phyloP scores from a whole-genome alignment of 179 eudicot species.

The Spergularia azorica region DNA sequence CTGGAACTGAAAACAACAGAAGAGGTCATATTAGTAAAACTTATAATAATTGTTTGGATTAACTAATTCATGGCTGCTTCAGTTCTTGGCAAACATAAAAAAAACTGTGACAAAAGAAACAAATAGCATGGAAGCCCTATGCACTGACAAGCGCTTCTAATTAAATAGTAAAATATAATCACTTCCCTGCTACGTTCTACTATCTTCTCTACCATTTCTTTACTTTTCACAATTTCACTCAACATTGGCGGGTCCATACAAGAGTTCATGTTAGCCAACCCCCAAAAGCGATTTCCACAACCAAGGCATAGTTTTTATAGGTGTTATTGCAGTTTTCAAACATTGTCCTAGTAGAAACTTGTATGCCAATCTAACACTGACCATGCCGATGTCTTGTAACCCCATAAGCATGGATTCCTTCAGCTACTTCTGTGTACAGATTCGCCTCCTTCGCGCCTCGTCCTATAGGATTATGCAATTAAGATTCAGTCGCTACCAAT shows the following conservation, averaged over 20 bases:
- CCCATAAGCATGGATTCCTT: conserved; percentile 94
- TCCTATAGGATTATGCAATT: conserved; percentile 45
- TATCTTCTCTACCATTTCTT: too few species aligned
- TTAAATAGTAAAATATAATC: too few species aligned
- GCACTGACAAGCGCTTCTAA: not conserved
- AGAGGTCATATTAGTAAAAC: conserved; percentile 8
- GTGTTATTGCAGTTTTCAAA: too few species aligned
- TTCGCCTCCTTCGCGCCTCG: conserved; percentile 96
- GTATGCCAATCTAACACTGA: conserved; percentile 34
- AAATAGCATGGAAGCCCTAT: not conserved
- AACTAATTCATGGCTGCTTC: not conserved
- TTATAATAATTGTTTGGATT: not conserved
- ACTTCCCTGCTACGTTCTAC: too few species aligned
- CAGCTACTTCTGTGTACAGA: conserved; percentile 89
- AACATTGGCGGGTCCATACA: too few species aligned
- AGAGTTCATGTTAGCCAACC: too few species aligned
- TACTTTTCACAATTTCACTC: too few species aligned
- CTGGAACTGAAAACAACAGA: conserved; percentile 63
- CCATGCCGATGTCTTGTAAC: conserved; percentile 95
- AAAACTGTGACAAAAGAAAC: not conserved
- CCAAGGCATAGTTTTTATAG: too few species aligned
- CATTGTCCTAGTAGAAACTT: not conserved
- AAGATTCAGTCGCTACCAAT: not conserved
- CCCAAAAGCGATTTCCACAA: too few species aligned
- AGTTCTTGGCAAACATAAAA: not conserved